Evolutionary conservation across 2,329 filamentous ascomycete genomes (phyloP).

Genomic region (Exserohilum rostratum): DNA sequence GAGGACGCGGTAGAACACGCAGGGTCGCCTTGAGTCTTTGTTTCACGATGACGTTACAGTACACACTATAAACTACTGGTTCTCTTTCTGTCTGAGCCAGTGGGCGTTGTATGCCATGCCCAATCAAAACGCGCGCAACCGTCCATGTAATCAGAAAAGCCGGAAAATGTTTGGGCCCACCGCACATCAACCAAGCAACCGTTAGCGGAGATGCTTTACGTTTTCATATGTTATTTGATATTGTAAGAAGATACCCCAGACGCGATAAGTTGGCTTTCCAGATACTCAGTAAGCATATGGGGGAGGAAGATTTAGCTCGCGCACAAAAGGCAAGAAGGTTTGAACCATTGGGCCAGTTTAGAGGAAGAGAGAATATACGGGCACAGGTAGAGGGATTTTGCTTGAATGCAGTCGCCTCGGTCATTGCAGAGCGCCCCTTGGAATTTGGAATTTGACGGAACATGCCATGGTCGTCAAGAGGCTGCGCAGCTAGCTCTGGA

Average conservation of each 20-base stretch:
- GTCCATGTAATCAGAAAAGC: not conserved
- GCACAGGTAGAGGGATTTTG: conserved; percentile 1
- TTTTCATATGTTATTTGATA: conserved; percentile 16
- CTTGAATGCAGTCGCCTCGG: not conserved
- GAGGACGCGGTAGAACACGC: conserved; percentile 33
- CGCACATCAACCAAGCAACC: conserved; percentile 1
- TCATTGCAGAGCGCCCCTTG: not conserved
- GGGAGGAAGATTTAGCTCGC: conserved; percentile 3
- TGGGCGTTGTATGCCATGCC: not conserved
- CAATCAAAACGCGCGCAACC: not conserved
- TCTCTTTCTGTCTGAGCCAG: not conserved
- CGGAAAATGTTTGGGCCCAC: not conserved
- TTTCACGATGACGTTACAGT: conserved; percentile 1
- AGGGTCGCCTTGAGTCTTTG: conserved; percentile 26
- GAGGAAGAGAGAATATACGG: not conserved
- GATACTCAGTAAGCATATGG: conserved; percentile 6
- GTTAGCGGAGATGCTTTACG: conserved; percentile 10
- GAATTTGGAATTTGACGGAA: conserved; percentile 1
- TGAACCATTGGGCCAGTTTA: conserved; percentile 3
- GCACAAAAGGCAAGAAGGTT: conserved; percentile 3
- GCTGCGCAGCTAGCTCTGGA: not conserved
- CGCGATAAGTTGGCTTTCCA: conserved; percentile 7
- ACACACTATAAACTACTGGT: conserved; percentile 1
- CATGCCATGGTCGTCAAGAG: not conserved
- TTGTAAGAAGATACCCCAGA: conserved; percentile 16